These are phyloP conservation scores for Malus hybrid DNA, from an alignment of 331 rosid species.

Conservation along the genomic window DNA sequence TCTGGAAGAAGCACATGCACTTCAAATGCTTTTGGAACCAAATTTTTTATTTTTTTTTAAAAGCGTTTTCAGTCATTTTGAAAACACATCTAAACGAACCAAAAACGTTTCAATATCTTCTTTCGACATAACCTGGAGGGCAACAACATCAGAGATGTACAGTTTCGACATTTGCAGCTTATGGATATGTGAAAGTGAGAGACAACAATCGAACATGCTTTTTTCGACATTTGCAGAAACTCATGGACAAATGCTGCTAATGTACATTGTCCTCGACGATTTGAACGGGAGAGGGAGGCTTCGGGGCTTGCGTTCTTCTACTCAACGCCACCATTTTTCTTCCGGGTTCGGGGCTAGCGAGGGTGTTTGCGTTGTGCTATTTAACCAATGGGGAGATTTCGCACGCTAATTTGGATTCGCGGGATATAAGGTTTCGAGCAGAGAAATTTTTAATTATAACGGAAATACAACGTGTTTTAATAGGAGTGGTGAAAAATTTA, in stretches of 20 bases:
- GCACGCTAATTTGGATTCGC: constrained; percentile 40
- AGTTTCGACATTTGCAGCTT: not conserved
- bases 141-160: not conserved
- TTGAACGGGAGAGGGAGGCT: constrained; percentile 17
- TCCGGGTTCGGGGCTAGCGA: not conserved
- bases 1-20: too few species aligned
- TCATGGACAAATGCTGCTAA: not conserved
- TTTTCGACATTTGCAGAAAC: not conserved
- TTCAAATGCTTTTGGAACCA: too few species aligned
- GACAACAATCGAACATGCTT: not conserved
- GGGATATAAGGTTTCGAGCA: constrained; percentile 22
- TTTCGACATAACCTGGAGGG: constrained; percentile 54
- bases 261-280: not conserved
- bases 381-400: not conserved
- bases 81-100: too few species aligned
- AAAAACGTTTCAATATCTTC: constrained; percentile 69
- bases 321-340: constrained; percentile 15
- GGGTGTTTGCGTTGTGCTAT: not conserved
- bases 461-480: too few species aligned
- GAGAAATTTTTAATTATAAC: too few species aligned
- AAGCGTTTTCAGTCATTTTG: too few species aligned
- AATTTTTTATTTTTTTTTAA: too few species aligned
- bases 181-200: not conserved
- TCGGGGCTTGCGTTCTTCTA: constrained; percentile 63
- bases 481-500: too few species aligned